These are phyloP conservation scores for Gentiana macrophylla DNA, from an alignment of 257 asterid genomes.

Conservation along the genomic window DNA sequence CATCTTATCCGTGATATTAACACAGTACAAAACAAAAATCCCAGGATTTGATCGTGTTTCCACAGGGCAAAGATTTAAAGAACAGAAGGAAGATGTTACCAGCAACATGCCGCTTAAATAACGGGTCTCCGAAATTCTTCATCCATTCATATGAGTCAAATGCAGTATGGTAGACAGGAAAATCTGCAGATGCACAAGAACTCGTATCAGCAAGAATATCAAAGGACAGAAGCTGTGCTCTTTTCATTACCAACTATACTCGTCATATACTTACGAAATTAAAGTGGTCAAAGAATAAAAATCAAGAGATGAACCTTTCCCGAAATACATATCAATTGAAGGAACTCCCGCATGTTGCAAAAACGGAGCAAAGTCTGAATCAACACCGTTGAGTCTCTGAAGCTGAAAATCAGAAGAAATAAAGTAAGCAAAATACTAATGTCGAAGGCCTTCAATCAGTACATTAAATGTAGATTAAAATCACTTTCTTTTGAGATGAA, in stretches of 20 bases:
- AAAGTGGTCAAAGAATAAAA: background rate
- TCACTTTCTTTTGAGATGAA: background rate
- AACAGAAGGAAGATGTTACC: constrained; percentile 27
- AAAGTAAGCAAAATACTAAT: background rate
- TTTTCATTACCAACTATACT: background rate
- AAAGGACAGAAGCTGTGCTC: background rate
- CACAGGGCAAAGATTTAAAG: background rate
- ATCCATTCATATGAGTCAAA: constrained; percentile 92
- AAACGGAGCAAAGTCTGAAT: constrained; percentile 91
- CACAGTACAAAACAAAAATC: too few relatives aligned
- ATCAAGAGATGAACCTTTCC: constrained; percentile 40
- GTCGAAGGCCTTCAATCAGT: too few relatives aligned
- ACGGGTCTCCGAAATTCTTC: constrained; percentile 69
- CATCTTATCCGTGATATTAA: too few relatives aligned
- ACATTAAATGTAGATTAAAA: too few relatives aligned
- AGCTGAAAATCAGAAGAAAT: constrained; percentile 27
- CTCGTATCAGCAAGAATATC: constrained; percentile 5
- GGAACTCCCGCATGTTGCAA: constrained; percentile 87
- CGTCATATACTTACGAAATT: too few relatives aligned
- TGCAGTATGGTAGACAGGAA: constrained; percentile 92
- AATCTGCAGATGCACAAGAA: constrained; percentile 36
- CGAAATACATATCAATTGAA: constrained; percentile 74
- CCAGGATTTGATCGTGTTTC: too few relatives aligned
- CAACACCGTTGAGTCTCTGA: constrained; percentile 75
- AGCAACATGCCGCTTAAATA: constrained; percentile 78